Evolutionary conservation across 1,284 basidiomycete genomes (phyloP), one percentile per base, ranked within the genome.

Genomic region (Moesziomyces globuligerus): DNA sequence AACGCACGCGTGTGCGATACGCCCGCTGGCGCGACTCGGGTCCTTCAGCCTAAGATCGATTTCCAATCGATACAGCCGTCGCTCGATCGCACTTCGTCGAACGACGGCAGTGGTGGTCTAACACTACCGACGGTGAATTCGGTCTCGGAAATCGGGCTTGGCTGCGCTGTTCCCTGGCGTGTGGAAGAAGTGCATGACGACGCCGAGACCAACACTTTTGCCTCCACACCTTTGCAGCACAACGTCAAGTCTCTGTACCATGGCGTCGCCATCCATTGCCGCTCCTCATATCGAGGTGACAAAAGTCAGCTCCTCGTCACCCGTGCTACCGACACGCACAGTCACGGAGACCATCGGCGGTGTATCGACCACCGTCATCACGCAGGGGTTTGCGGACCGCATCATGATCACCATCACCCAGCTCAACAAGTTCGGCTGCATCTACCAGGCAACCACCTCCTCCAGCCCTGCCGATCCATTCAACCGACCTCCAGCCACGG

Each of bases 331-430:
- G 2, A 62, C 55, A 11, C 5, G 20, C 17, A 62, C 52, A 4
- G 13, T 29, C 18, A 56, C 51, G 10, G 20, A 23, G 3, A 36
- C 32, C 49, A 43, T 74, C 21, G 20, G 18, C 6, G 58, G 50
- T 15, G 28, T 37, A 1, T 4, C 29, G 24, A 78, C 74, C 28
- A 57, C 69, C 21, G 46, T 76, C 29, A 55, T 76, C 26, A 17
- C 48, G 1, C 68, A 74, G 49, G 47, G 52, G 13, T 76, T 70
- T 39, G 38, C 59, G 28, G 74, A 78, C 48, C 67, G 72, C 0
- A 57, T 73, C 40, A 52, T 76, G 18, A 60, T 76, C 51, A 59
- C 68, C 47, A 50, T 76, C 43, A 76, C 72, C 0, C 74, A 78
- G 42, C 54, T 76, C 15, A 46, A 49, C 20, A 70, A 68, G 38